Evolutionary conservation across 1,284 basidiomycete genomes (phyloP).

Genomic region (Gomphus sp.): DNA sequence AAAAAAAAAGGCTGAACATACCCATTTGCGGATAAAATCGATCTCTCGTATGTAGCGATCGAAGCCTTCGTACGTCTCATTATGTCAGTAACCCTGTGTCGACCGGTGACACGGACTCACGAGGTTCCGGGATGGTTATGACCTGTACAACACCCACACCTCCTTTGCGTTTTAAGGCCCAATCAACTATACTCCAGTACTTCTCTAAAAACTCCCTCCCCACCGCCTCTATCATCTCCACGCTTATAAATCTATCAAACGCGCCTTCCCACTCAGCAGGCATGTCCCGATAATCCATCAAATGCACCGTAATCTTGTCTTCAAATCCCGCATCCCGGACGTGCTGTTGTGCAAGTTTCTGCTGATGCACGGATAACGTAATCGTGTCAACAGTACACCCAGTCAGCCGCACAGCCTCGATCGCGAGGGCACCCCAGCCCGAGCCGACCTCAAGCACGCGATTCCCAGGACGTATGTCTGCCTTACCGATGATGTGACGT

Average conservation of each 20-base stretch:
- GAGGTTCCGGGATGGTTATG: slow-evolving; percentile 72
- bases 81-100: background rate
- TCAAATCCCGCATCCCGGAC: slow-evolving; percentile 43
- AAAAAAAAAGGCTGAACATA: slow-evolving; percentile 19
- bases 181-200: slow-evolving; percentile 63
- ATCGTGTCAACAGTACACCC: slow-evolving; percentile 64
- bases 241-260: slow-evolving; percentile 67
- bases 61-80: slow-evolving; percentile 30
- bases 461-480: slow-evolving; percentile 46
- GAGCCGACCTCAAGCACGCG: slow-evolving; percentile 74
- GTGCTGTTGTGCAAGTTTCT: slow-evolving; percentile 50
- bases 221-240: slow-evolving; percentile 80
- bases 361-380: slow-evolving; percentile 67
- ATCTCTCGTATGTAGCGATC: slow-evolving; percentile 50
- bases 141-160: slow-evolving; percentile 70
- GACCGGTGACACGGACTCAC: slow-evolving; percentile 32
- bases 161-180: slow-evolving; percentile 53
- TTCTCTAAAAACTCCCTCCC: slow-evolving; percentile 56
- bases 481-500: slow-evolving; percentile 42
- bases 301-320: slow-evolving; percentile 55
- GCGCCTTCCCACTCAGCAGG: slow-evolving; percentile 50
- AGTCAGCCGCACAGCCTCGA: slow-evolving; percentile 42
- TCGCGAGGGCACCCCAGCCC: slow-evolving; percentile 74
- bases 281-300: slow-evolving; percentile 69
- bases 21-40: slow-evolving; percentile 79